phyloP scores from a whole-genome alignment of 768 basidiomycete species.

The Phanerochaete sordida region DNA sequence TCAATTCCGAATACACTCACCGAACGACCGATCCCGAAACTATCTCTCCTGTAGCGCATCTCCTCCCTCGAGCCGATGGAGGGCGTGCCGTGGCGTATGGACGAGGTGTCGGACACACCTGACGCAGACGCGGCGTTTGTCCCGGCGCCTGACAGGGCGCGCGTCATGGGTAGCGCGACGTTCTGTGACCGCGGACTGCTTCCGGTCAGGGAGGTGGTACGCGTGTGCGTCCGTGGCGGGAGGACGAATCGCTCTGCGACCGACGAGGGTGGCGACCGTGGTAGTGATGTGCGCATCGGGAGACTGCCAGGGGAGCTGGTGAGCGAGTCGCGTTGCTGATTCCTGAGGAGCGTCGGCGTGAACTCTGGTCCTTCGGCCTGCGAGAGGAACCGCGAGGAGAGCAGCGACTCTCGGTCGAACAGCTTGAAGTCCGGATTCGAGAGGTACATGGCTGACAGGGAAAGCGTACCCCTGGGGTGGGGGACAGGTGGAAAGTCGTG shows the following conservation, averaged over 20 bases:
- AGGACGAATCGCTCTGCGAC: constrained; percentile 45
- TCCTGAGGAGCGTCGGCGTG: constrained; percentile 67
- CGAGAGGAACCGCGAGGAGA: constrained; percentile 71
- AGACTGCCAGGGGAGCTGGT: constrained; percentile 39
- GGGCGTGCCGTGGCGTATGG: constrained; percentile 33
- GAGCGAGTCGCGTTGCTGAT: constrained; percentile 56
- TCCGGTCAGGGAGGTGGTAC: constrained; percentile 34
- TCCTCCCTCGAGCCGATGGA: constrained; percentile 37
- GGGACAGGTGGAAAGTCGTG: constrained; percentile 65
- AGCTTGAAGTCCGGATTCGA: constrained; percentile 65
- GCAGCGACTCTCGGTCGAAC: constrained; percentile 72
- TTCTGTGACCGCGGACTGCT: constrained; percentile 33
- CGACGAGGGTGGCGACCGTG: constrained; percentile 43
- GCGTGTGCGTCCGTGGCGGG: constrained; percentile 28
- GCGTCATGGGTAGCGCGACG: constrained; percentile 32
- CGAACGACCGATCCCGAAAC: constrained; percentile 35
- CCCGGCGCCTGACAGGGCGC: constrained; percentile 30
- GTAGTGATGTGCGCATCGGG: constrained; percentile 38
- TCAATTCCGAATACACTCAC: constrained; percentile 17
- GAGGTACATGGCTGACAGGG: constrained; percentile 62
- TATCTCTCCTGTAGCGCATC: constrained; percentile 49
- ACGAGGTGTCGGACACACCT: constrained; percentile 39
- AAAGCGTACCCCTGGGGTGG: constrained; percentile 64
- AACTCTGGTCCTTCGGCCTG: constrained; percentile 65
- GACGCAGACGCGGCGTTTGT: constrained; percentile 29